phyloP scores from a whole-genome alignment of 1,284 basidiomycete genomes.

The Ceratobasidium sp. region DNA sequence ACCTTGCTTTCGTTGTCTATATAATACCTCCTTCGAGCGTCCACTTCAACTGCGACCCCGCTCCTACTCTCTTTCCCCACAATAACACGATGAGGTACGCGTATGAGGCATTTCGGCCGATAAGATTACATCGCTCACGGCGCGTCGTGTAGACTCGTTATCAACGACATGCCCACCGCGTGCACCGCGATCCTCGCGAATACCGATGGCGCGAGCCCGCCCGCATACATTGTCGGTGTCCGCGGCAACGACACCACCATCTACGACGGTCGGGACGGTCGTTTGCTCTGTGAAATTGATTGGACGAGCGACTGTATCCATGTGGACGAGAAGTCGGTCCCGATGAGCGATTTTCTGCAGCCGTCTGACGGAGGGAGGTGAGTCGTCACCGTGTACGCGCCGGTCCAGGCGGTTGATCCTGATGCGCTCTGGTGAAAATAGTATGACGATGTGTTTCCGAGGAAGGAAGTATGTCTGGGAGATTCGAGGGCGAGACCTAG shows the following conservation, averaged over 20 bases:
- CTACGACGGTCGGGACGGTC: slow-evolving; percentile 37
- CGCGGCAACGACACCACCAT: slow-evolving; percentile 34
- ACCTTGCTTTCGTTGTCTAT: slow-evolving; percentile 26
- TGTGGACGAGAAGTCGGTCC: slow-evolving; percentile 39
- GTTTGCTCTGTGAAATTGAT: slow-evolving; percentile 39
- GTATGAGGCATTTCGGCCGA: slow-evolving; percentile 36
- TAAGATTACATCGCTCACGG: slow-evolving; percentile 24
- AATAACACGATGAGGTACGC: slow-evolving; percentile 36
- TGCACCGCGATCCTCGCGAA: slow-evolving; percentile 39
- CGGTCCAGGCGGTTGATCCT: slow-evolving; percentile 3
- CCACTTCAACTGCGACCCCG: slow-evolving; percentile 22
- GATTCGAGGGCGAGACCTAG: slow-evolving; percentile 37
- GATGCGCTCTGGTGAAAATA: not conserved
- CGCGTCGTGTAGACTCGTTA: slow-evolving; percentile 36
- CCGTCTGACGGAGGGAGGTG: slow-evolving; percentile 34
- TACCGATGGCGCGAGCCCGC: slow-evolving; percentile 36
- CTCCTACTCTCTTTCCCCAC: slow-evolving; percentile 24
- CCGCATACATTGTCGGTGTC: slow-evolving; percentile 37
- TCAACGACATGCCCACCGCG: slow-evolving; percentile 39
- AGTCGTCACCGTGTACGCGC: slow-evolving; percentile 28
- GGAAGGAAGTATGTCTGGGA: slow-evolving; percentile 41
- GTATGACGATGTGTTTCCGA: slow-evolving; percentile 38
- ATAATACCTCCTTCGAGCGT: slow-evolving; percentile 2
- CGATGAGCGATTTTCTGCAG: slow-evolving; percentile 40
- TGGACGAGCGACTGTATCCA: slow-evolving; percentile 37